Base-by-base conservation (phyloP, 2,329 filamentous ascomycete species). In the Pseudogymnoascus sp. region DNA sequence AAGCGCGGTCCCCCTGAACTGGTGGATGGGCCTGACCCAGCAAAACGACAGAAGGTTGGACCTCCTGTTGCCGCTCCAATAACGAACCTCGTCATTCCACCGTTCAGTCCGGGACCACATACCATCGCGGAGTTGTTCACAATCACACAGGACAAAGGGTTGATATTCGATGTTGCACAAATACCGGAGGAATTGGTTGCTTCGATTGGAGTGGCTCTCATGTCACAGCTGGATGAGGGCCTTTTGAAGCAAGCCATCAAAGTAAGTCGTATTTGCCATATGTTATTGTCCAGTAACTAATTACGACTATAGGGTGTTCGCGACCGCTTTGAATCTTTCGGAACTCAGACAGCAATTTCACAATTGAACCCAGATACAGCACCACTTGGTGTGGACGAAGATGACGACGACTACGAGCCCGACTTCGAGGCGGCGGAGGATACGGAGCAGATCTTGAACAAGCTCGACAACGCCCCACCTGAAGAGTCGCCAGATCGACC, bases 331-430 rank as follows among this genome's bases (percentile, higher is more conserved):
- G 63, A 68, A 26, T 66, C 74, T 82, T 23, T 73, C 40, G 65
- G 63, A 23, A 63, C 68, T 59, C 65, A 68, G 37, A 64, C 68
- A 15, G 66, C 69, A 60, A 42, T 64, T 44, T 26, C 46, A 59
- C 62, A n/a, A 70, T 76, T 84, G 29, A 84, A 85, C 65, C 79
- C 84, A 7, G 82, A 85, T 62, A 87, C 84, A 1, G 79, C 83
- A 13, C 83, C 83, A 1, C 74, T 88, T 1, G 85, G 83, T 26
- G 86, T 90, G 3, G 86, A 89, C 6, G 87, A 88, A 7, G 92
- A 96, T 44, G 93, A 96, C 19, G 91, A 96, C 67, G 91, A 96
- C 69, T 97, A 97, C 71, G 93, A 97, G 70, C 93, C 93, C 0
- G 90, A 96, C 71, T 92, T 91, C 68, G 86, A 88, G 29, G 83